Percentiles rank a stretch among this genome's conserved stretches.
Conservation (phyloP, 2,329 filamentous ascomycete genomes). For the Rhytidhysteron rufulum region DNA sequence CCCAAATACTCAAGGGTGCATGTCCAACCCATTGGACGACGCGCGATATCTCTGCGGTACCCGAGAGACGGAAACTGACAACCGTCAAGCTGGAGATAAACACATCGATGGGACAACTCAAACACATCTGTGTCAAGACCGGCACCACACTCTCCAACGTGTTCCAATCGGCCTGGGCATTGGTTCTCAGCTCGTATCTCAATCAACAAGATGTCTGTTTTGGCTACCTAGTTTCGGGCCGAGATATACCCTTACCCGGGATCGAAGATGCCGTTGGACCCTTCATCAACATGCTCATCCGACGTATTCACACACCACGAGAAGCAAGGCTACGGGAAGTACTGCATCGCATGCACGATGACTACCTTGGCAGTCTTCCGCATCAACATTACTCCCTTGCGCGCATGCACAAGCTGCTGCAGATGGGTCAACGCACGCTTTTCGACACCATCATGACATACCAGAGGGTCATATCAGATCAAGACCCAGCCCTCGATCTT, state of each 20-base stretch:
- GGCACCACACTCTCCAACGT: constrained; percentile 12
- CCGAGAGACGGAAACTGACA: too few species aligned
- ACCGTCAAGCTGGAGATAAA: too few species aligned
- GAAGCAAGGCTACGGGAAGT: constrained; percentile 29
- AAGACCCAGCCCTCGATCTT: constrained; percentile 4
- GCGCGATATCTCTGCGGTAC: constrained; percentile 22
- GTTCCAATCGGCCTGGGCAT: constrained; percentile 47
- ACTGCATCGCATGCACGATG: constrained; percentile 37
- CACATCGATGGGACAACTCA: constrained; percentile 21
- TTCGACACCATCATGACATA: constrained; percentile 45
- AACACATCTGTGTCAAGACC: constrained; percentile 10
- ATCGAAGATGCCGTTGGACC: constrained; percentile 45
- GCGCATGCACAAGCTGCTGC: constrained; percentile 11
- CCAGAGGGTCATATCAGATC: constrained; percentile 10
- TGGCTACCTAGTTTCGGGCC: constrained; percentile 48
- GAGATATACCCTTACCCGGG: constrained; percentile 44
- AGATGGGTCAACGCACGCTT: constrained; percentile 15
- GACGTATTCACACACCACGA: constrained; percentile 35
- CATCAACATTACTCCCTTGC: constrained; percentile 42
- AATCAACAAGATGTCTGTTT: constrained; percentile 44
- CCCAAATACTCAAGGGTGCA: constrained; percentile 9
- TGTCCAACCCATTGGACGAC: constrained; percentile 22
- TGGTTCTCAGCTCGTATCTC: constrained; percentile 45
- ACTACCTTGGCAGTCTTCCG: constrained; percentile 40
- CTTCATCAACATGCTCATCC: constrained; percentile 51